phyloP scores from a whole-genome alignment of 371 early-diverging fungal species.

The Rhizomucor pusillus region DNA sequence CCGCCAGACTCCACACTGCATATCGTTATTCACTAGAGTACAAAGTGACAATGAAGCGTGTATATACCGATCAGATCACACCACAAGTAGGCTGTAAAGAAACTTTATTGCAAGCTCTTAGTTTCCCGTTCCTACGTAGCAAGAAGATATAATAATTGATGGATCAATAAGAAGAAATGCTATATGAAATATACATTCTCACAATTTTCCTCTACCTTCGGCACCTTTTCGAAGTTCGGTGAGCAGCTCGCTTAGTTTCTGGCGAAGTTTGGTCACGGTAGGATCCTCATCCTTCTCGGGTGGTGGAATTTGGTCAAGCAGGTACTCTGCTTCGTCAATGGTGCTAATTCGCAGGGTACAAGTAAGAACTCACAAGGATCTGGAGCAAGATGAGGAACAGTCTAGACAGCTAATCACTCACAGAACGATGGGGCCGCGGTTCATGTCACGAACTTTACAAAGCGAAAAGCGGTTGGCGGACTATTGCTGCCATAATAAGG shows the following conservation, averaged over 20 bases:
- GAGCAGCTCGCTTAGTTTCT: conserved; percentile 37
- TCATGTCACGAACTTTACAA: conserved; percentile 10
- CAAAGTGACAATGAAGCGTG: too few relatives aligned
- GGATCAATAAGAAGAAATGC: too few relatives aligned
- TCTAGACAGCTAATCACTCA: conserved; percentile 4
- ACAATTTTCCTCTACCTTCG: conserved; percentile 35
- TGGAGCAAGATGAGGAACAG: neutral
- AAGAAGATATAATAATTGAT: too few relatives aligned
- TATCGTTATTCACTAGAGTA: too few relatives aligned
- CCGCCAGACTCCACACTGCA: too few relatives aligned
- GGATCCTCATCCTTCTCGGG: conserved; percentile 44
- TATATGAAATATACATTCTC: neutral
- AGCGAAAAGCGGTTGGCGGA: neutral
- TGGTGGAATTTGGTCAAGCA: conserved; percentile 47
- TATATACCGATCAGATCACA: too few relatives aligned
- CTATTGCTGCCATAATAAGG: neutral
- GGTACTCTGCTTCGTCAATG: conserved; percentile 56
- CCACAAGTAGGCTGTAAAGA: too few relatives aligned
- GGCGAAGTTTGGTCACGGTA: conserved; percentile 44
- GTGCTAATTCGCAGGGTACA: conserved; percentile 15
- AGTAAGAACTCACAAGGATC: neutral
- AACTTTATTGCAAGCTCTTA: too few relatives aligned
- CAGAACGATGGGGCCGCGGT: conserved; percentile 26
- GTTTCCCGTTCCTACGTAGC: too few relatives aligned
- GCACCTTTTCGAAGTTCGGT: conserved; percentile 46